phyloP scores from a whole-genome alignment of 129 eudicot species.

The Oenanthe sinensis region DNA sequence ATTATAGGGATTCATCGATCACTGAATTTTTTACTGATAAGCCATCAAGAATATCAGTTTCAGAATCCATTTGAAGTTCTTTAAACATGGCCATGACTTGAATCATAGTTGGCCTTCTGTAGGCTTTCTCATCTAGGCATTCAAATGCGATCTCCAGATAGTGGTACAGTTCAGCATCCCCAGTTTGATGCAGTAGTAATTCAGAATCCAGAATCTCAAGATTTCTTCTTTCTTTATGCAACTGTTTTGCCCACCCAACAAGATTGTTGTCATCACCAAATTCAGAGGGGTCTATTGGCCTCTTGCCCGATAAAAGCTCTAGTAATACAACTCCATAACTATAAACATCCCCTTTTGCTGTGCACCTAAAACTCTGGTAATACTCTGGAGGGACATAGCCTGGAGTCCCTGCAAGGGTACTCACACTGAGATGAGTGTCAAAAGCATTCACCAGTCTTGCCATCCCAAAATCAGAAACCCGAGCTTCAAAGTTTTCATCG shows the following conservation, averaged over 20 bases:
- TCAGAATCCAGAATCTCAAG: conserved; percentile 65
- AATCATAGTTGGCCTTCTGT: conserved; percentile 76
- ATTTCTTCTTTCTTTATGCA: conserved; percentile 40
- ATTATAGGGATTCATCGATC: conserved; percentile 67
- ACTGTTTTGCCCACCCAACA: conserved; percentile 87
- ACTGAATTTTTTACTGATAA: conserved; percentile 60
- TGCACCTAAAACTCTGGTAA: conserved; percentile 87
- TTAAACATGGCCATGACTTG: conserved; percentile 89
- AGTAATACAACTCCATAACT: conserved; percentile 73
- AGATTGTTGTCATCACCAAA: conserved; percentile 85
- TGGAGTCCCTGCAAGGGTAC: conserved; percentile 79
- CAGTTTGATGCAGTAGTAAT: conserved; percentile 31
- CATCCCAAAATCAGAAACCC: conserved; percentile 89
- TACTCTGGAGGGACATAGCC: conserved; percentile 91
- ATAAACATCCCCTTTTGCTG: conserved; percentile 81
- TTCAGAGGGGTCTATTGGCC: conserved; percentile 53
- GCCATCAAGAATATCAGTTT: conserved; percentile 75
- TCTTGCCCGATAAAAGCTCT: conserved; percentile 70
- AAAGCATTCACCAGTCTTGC: conserved; percentile 73
- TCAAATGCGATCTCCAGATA: conserved; percentile 63
- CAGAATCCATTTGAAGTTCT: conserved; percentile 72
- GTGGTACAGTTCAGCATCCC: conserved; percentile 55
- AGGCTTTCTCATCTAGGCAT: conserved; percentile 72
- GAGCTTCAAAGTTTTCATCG: conserved; percentile 75
- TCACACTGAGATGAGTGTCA: conserved; percentile 79